These are phyloP conservation scores for Nissolia schottii DNA, from an alignment of 306 rosid species.

Conservation along the genomic window DNA sequence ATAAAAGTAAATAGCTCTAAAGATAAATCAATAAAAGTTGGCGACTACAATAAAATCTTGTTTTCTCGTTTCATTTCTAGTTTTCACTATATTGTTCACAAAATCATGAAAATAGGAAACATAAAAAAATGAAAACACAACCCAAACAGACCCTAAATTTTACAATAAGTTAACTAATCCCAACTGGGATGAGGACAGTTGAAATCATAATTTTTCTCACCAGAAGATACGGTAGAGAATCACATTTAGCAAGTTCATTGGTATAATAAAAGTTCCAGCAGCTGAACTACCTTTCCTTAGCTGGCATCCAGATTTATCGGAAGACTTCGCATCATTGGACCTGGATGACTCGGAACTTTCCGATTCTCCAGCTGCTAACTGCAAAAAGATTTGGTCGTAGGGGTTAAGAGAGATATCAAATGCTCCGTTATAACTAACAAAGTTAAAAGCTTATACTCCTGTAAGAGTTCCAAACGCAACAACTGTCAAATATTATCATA, in stretches of 20 bases:
- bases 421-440: not conserved
- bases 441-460: not conserved
- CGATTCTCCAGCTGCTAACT: slow-evolving; percentile 54
- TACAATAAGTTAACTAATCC: not conserved
- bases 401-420: slow-evolving; percentile 15
- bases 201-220: not conserved
- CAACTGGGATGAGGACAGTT: not conserved
- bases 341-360: slow-evolving; percentile 50
- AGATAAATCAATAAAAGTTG: not conserved
- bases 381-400: slow-evolving; percentile 19
- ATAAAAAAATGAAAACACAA: not conserved
- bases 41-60: too few relatives aligned
- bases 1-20: not conserved
- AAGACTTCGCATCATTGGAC: slow-evolving; percentile 48
- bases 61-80: too few relatives aligned
- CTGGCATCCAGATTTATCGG: slow-evolving; percentile 49
- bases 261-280: slow-evolving; percentile 2
- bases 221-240: not conserved
- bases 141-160: not conserved
- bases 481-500: not conserved
- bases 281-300: slow-evolving; percentile 67
- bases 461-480: not conserved
- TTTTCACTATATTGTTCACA: not conserved
- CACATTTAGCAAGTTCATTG: slow-evolving; percentile 14
- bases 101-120: too few relatives aligned